Base-by-base conservation (phyloP, 2,329 filamentous ascomycete species). In the Microdochium nivale region DNA sequence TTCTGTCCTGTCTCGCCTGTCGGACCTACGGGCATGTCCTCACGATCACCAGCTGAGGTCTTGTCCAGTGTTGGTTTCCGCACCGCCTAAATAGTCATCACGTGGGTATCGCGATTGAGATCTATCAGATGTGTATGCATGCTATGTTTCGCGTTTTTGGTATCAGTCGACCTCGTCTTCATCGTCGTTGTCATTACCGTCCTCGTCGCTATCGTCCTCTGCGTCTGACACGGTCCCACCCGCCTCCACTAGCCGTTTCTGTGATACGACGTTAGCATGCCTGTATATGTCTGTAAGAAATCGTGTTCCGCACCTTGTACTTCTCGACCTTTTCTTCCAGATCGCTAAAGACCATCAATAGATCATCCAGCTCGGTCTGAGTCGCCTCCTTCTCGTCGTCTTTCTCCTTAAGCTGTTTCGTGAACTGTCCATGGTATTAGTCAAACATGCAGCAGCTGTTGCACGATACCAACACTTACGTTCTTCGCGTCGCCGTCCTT, bases 271-370 rank as follows among this genome's bases (percentile, higher is more conserved):
- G 51, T 51, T 55, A 56, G 5, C 7, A 53, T 25, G n/a, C 19
- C 14, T 37, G 33, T 27, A n/a, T 19, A 3, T 47, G n/a, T 25
- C 14, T 27, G 13, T 47, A n/a, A 8, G 9, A 47, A 23, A 24
- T 53, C 8, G 35, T 21, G 37, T 37, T 65, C n/a, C 76, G 58
- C 69, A 87, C 86, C 77, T 88, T 92, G 63, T 92, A 90, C 59
- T 80, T 82, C 43, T 78, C 76, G 48, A 83, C 75, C 70, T 91
- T 92, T 51, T 89, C 86, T 67, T 94, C 88, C 19, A 90, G 64
- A 62, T 94, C 88, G 14, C 81, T 83, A 67, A 91, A 89, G 4
- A 94, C 84, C 71, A 92, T 87, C 33, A 94, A 71, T 51, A 92
- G 74, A 65, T 94, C 88, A 58, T 94, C 88, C 47, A 92, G 73